Evolutionary conservation across 495 filamentous ascomycete genomes (phyloP).

Genomic region (Oidiodendron maius): DNA sequence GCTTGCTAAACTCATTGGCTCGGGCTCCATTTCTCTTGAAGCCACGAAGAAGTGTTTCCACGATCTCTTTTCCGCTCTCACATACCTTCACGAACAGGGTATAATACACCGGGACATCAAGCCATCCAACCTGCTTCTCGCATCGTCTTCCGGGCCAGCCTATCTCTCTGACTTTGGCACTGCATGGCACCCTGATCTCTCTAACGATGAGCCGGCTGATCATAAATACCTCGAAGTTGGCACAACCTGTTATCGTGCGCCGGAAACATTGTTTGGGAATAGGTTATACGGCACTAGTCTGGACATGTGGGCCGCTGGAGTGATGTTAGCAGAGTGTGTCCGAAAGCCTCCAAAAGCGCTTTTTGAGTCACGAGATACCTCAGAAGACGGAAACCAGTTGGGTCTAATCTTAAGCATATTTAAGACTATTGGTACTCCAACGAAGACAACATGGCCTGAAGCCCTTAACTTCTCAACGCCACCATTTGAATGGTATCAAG

Average conservation of each 20-base stretch:
- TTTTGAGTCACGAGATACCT: constrained; percentile 64
- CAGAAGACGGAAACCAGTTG: constrained; percentile 86
- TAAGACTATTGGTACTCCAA: constrained; percentile 78
- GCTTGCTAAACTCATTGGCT: constrained; percentile 56
- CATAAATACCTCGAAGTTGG: constrained; percentile 88
- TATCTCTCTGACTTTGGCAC: constrained; percentile 89
- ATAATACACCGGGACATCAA: constrained; percentile 95
- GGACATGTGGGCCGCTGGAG: constrained; percentile 89
- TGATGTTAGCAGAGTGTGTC: constrained; percentile 68
- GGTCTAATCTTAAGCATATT: constrained; percentile 89
- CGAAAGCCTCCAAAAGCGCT: constrained; percentile 49
- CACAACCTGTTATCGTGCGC: constrained; percentile 83
- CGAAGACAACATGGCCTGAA: constrained; percentile 68
- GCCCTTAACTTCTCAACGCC: constrained; percentile 39
- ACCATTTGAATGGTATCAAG: constrained; percentile 48
- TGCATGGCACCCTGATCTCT: constrained; percentile 63
- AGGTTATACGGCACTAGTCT: constrained; percentile 60
- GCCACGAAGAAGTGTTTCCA: constrained; percentile 45
- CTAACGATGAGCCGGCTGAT: constrained; percentile 54
- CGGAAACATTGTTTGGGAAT: constrained; percentile 86
- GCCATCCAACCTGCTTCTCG: constrained; percentile 79
- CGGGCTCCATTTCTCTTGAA: constrained; percentile 32
- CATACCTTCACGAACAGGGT: constrained; percentile 60
- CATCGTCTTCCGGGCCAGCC: constrained; percentile 59
- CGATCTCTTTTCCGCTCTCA: constrained; percentile 68